Evolutionary conservation across 2,329 filamentous ascomycete genomes (phyloP), one percentile per base, ranked within the genome.

Genomic region (Colletotrichum sp.): DNA sequence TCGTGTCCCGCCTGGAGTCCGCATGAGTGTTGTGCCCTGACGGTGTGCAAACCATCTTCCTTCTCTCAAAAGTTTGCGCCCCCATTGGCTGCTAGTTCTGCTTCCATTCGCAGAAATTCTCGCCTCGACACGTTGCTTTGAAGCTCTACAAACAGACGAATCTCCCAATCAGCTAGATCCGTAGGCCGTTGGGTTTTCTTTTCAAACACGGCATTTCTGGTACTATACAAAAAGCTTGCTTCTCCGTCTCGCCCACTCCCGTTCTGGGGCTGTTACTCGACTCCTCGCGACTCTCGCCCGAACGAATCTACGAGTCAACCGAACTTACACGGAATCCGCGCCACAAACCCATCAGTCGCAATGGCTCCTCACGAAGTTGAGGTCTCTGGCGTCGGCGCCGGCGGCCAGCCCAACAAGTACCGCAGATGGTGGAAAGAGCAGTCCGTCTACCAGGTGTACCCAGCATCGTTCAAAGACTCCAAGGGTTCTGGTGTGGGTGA

Each of bases 381-480:
- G 16, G 52, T 25, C 19, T 59, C 49, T 11, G 19, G 39, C 32
- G 66, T 52, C 62, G 59, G 39, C 22, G 44, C 44, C 39, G 52
- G 69, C 61, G 49, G 12, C 34, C 55, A 32, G 64, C 25, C 71
- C 34, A 71, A 34, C 64, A 49, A 78, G 52, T 71, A 72, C 11
- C 81, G 81, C 36, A 72, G 64, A 19, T 92, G 90, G 90, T 92
- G 91, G 91, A 92, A 92, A 78, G 90, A 92, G 81, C 88, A 87
- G 67, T 86, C 89, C 12, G 89, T 92, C 27, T 93, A 93, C 80
- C 90, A 93, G 78, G 88, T 93, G 77, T 93, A 92, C 80, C 90
- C 90, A 4, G 88, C 91, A n/a, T 91, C 89, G 30, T 92, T 92
- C 84, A 88, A 90, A 77, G 90, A 92, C 81, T 89, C 88, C 57